Evolutionary conservation across 805 yeast genomes (phyloP), one percentile per base, ranked within the genome.

Genomic region (Millerago galiae): DNA sequence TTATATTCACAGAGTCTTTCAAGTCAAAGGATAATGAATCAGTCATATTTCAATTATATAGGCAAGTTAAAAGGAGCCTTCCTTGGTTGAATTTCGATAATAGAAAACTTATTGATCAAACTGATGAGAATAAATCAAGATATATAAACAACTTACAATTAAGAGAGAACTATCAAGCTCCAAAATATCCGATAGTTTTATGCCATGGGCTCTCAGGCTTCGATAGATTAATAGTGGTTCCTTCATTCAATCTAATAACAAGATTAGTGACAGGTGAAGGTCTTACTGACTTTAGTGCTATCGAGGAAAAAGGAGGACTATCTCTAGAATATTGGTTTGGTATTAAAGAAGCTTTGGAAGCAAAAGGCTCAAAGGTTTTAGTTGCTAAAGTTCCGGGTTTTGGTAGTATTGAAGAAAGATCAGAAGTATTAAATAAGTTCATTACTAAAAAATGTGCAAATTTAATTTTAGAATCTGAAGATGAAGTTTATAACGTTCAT

Each of bases 141-240:
- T 36, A 39, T 21, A 55, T 57, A 27, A 47, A 37, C 21, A 44
- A 42, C 26, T 35, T 56, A 2, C 38, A 43, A 12, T 43, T 53
- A 16, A 54, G 64, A 47, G 62, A 68, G 8, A 48, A 65, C 26
- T 83, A 81, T 54, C 54, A 60, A 11, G 71, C 82, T 5, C 89
- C 95, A 0, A 74, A 75, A 50, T 67, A 75, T 53, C 95, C 96
- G 0, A 75, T 88, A 1, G 83, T 88, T 0, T 61, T 88, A 24
- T 88, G 95, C 53, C 96, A 88, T 65, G 96, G 96, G 0, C 71
- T 88, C 18, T 77, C 86, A 0, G 96, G 96, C 1, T 88, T 86
- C 52, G 95, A 85, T 52, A 70, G 66, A 42, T 40, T 76, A 31
- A 56, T 65, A 29, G 50, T 79, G 8, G 35, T 75, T 2, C 78